Evolutionary conservation across 768 basidiomycete genomes (phyloP), one percentile per base, ranked within the genome.

Genomic region (Mycena pura): DNA sequence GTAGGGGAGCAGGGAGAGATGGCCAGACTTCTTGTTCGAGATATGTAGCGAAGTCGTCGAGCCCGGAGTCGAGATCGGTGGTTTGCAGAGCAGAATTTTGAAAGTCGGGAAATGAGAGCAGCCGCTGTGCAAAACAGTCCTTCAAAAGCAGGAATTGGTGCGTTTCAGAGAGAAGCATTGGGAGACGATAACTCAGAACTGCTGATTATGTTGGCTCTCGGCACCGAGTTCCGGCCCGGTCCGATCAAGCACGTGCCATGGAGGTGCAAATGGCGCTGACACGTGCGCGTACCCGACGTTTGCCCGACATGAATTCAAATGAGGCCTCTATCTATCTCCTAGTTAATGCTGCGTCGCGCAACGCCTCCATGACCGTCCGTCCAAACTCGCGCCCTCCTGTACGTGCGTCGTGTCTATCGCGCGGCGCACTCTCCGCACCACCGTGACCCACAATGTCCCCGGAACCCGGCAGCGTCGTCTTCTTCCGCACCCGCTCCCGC

Each of bases 21-120:
- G 75, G 59, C 84, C 85, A 87, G 5, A 79, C 69, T 70, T 86
- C 85, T 3, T 72, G 60, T 3, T 83, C 82, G 9, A 87, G 79
- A 63, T 84, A 88, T 0, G 76, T 75, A 0, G 79, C 71, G 65
- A 86, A 86, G 2, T 88, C 86, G 69, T 84, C 82, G 1, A 87
- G 74, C 6, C 77, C 74, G 28, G 74, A 9, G 71, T 67, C 39
- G 67, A 69, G 7, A 65, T 62, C 51, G 31, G 36, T 28, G 17
- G 8, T 32, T 22, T 43, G 21, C 31, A 52, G 46, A 32, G 68
- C 57, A 9, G 48, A 49, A 19, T 57, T 61, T 3, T 65, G 50
- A 34, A 64, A 50, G 0, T 50, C 70, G 24, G 74, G 65, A 14
- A 67, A 69, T 19, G 76, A 63, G 44, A 82, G 71, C 21, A 83